phyloP scores from a whole-genome alignment of 805 yeast species.

The Kregervanrija fluxuum region DNA sequence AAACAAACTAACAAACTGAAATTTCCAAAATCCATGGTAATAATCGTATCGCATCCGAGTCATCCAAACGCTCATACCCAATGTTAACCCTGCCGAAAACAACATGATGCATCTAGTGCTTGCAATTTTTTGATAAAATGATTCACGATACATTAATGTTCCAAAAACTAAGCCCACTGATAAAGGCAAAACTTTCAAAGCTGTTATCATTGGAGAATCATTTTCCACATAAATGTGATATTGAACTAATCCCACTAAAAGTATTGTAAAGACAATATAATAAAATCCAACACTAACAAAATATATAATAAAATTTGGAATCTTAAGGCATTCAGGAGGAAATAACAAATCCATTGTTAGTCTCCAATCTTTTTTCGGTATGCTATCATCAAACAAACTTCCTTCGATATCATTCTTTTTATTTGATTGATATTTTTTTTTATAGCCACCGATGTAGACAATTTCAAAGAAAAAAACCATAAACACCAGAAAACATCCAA shows the following conservation, averaged over 20 bases:
- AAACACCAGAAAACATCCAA: constrained; percentile 30
- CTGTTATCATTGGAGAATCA: constrained; percentile 28
- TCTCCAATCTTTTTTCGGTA: constrained; percentile 11
- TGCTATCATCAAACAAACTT: constrained; percentile 1
- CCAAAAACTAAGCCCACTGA: constrained; percentile 26
- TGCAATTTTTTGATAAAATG: constrained; percentile 15
- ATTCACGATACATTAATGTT: constrained; percentile 15
- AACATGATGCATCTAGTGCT: constrained; percentile 11
- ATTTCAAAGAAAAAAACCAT: constrained; percentile 27
- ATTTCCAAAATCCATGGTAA: constrained; percentile 18
- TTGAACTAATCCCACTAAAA: constrained; percentile 8
- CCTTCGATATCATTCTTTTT: not conserved
- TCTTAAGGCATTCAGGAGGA: constrained; percentile 14
- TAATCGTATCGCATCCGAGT: constrained; percentile 11
- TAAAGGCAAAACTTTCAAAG: constrained; percentile 30
- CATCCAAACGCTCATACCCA: constrained; percentile 17
- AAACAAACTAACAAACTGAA: constrained; percentile 19
- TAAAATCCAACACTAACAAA: constrained; percentile 6
- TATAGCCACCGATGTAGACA: constrained; percentile 11
- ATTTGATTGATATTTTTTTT: constrained; percentile 3
- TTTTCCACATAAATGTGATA: constrained; percentile 24
- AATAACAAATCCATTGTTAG: constrained; percentile 14
- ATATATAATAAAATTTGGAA: constrained; percentile 16
- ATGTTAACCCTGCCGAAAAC: constrained; percentile 6
- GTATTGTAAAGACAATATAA: constrained; percentile 6